phyloP scores from a whole-genome alignment of 2,329 filamentous ascomycete species.

The Penicillium oxalicum region DNA sequence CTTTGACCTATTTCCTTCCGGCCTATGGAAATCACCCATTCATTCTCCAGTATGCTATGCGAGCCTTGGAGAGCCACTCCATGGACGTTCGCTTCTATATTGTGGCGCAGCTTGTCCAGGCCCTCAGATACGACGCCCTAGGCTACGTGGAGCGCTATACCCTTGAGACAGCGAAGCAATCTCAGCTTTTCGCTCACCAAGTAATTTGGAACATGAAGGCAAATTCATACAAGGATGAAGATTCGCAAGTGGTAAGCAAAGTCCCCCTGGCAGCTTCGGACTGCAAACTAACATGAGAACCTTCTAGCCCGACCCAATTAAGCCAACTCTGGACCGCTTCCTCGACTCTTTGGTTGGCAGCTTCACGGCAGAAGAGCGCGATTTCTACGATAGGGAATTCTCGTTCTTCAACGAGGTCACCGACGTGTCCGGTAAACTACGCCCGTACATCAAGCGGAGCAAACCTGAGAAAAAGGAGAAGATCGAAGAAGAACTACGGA shows the following conservation, averaged over 20 bases:
- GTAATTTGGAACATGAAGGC: conserved; percentile 99
- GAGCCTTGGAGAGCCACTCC: conserved; percentile 84
- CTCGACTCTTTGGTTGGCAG: conserved; percentile 75
- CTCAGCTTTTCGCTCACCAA: conserved; percentile 97
- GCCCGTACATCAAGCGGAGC: conserved; percentile 81
- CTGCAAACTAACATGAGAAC: conserved; percentile 8
- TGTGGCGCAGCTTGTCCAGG: conserved; percentile 95
- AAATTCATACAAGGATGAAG: conserved; percentile 96
- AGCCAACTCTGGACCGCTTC: conserved; percentile 87
- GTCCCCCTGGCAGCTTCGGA: no score
- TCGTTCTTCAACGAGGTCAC: conserved; percentile 98
- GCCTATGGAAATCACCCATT: conserved; percentile 87
- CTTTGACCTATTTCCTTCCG: conserved; percentile 87
- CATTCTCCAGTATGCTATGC: conserved; percentile 93
- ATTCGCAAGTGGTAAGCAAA: conserved; percentile 66
- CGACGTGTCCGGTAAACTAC: conserved; percentile 87
- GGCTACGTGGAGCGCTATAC: conserved; percentile 97
- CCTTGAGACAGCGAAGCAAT: conserved; percentile 91
- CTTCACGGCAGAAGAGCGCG: conserved; percentile 71
- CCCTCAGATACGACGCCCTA: conserved; percentile 82
- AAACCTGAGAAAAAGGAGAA: conserved; percentile 99
- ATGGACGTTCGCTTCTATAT: conserved; percentile 99
- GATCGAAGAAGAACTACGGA: conserved; percentile 95
- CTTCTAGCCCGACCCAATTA: conserved; percentile 75
- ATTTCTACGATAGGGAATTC: conserved; percentile 92